Evolutionary conservation across 164 flowering plant species (phyloP), one percentile per base, ranked within the genome.

Genomic region (Tinospora cordifolia): DNA sequence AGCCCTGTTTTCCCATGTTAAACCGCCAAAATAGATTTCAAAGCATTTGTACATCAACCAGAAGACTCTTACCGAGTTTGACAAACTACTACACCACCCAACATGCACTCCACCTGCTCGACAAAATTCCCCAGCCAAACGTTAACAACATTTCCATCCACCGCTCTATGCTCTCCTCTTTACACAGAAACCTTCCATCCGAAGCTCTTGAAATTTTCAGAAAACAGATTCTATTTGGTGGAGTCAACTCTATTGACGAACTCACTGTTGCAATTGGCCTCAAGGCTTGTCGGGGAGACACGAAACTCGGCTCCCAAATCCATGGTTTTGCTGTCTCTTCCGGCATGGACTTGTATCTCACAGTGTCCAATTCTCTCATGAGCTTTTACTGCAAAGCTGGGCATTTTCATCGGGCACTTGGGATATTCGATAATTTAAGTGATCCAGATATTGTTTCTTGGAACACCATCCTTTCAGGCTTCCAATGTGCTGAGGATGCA

Each of bases 311-410:
- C 15, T 59, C 62, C 62, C 89, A 88, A 75, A 75, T 91, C 36
- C 98, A 91, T 44, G 89, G 83, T 17, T 83, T 87, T 39, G 82
- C 92, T 0, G 62, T 91, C 39, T 74, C 77, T 9, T 81, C 93
- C 41, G 98, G 96, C 67, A 78, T 87, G 9, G 71, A 74, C 67
- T 78, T 78, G 6, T 83, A 65, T 75, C 47, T 83, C 17, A 63
- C 87, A 0, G 95, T 93, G 7, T 81, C 87, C 11, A 93, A 93
- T 80, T 87, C 95, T 12, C 74, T 90, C 75, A 93, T 93, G 91
- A 89, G 84, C 75, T 75, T 91, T 84, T 93, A 91, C 76, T 81
- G 80, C 49, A 87, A 90, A 69, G 75, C 84, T 4, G 86, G 86
- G 24, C 46, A 77, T 39, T 79, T 84, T 17, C 76, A 77, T 75